Base-by-base conservation (phyloP, 495 filamentous ascomycete species). In the Mytilinidion resinicola region DNA sequence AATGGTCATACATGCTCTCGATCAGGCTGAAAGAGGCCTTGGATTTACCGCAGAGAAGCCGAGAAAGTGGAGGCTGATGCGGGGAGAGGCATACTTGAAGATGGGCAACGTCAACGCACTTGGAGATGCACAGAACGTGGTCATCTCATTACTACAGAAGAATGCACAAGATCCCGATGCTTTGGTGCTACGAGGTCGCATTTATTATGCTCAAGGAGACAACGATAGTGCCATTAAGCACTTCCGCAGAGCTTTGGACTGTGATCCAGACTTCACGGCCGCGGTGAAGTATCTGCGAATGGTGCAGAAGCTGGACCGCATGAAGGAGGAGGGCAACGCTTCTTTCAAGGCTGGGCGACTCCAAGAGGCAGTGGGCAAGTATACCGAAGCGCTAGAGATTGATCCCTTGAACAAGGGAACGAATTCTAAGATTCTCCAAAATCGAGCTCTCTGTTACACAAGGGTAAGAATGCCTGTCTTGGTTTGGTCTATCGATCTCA, bases 121-220 rank as follows among this genome's bases (percentile, higher is more conserved):
- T 3, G 91, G 90, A 37, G 92, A 96, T 66, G 92, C 89, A 12
- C 89, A 96, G 72, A 92, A 91, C 68, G 81, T 97, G 17, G 91
- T 91, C 51, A 95, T 96, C 81, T 78, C 77, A 1, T 71, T 98
- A 58, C 79, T 98, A 33, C 81, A 93, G 20, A 78, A 84, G 63
- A 96, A 97, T 74, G 87, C 75, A 73, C 84, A 89, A 68, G 93
- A 98, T 68, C 91, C 93, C 10, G 95, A 98, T 72, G 95, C 93
- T 1, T 74, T 97, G 65, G 86, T 97, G 38, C 78, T 98, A 53
- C 84, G 93, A 42, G 93, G 93, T 21, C 82, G 90, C 51, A 87
- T 90, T 8, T 77, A 93, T 57, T 97, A 97, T 66, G 86, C 85
- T 6, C 85, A 90, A 69, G 93, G 93, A 21, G 95, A 98, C 62